phyloP scores from a whole-genome alignment of 108 stramenopile genomes.

The Stephanodiscus triporus region DNA sequence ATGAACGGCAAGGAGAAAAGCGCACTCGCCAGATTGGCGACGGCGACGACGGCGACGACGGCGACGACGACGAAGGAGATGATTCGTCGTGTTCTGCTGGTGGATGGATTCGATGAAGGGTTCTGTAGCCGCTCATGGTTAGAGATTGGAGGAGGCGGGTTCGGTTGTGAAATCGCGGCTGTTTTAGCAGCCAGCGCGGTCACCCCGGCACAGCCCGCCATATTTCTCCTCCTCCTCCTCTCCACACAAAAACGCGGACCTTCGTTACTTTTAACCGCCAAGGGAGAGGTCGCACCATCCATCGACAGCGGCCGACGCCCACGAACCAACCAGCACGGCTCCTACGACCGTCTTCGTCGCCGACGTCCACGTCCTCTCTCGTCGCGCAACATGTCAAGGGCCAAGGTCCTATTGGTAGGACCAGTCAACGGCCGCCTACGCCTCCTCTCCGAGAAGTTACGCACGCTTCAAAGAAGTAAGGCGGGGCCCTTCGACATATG shows the following conservation, averaged over 20 bases:
- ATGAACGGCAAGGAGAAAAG: conserved; percentile 43
- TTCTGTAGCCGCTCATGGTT: conserved; percentile 47
- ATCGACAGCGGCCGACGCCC: too few species aligned
- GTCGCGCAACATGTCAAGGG: conserved; percentile 14
- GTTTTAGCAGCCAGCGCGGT: too few species aligned
- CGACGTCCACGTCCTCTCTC: background rate
- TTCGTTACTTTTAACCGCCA: too few species aligned
- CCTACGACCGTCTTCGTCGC: background rate
- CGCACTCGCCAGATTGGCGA: conserved; percentile 32
- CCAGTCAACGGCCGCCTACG: conserved; percentile 60
- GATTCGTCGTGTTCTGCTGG: background rate
- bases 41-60: conserved; percentile 5
- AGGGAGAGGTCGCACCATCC: too few species aligned
- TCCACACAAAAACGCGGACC: too few species aligned
- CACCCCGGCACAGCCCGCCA: too few species aligned
- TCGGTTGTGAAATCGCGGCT: too few species aligned
- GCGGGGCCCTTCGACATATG: conserved; percentile 87
- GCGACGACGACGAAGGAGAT: background rate
- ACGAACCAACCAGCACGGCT: too few species aligned
- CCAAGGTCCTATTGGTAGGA: conserved; percentile 74
- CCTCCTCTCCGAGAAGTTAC: conserved; percentile 57
- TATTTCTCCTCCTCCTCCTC: too few species aligned
- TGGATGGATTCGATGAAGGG: conserved; percentile 45
- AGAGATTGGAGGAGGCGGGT: too few species aligned
- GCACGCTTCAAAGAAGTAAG: conserved; percentile 68